Base-by-base conservation (phyloP, 2,329 filamentous ascomycete genomes). In the Ampelomyces quisqualis region DNA sequence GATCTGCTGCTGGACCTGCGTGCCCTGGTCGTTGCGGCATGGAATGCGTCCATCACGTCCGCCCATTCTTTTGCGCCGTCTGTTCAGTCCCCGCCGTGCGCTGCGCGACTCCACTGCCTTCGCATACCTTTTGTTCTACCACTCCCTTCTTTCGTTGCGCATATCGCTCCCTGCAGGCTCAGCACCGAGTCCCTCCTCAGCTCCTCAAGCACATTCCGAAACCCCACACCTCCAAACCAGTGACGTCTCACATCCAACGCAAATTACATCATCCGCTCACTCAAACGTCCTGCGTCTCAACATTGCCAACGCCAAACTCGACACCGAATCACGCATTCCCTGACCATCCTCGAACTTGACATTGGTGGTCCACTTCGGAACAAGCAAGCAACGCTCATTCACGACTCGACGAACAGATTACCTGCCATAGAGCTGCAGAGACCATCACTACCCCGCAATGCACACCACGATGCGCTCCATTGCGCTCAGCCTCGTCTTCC, bases 151-250 rank as follows among this genome's bases (percentile, higher is more conserved):
- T 39, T 45, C 46, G 31, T 43, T 55, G 53, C 38, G 39, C 29
- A 40, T 28, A 22, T 40, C 45, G 23, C 53, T 60, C 59, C 55
- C 64, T 65, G 57, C 62, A 61, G 56, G 58, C 55, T 59, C 47
- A 51, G 55, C 38, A 56, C 58, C 57, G 39, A 43, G 30, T 33
- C 42, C 43, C 47, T 55, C 47, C 41, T n/a, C n/a, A n/a, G n/a
- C n/a, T n/a, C n/a, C n/a, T n/a, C n/a, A n/a, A n/a, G n/a, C n/a
- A n/a, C 40, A 48, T 46, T 41, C 38, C 50, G 40, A 53, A 59
- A 55, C 51, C 49, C 36, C 27, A 40, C 46, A 38, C 31, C 42
- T 34, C 40, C 53, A 53, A 55, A 58, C 53, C 43, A 20, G 30
- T 32, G 47, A 40, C 56, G 58, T 64, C 56, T 58, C 55, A 58